phyloP scores from a whole-genome alignment of 768 basidiomycete genomes.

The Trametes cingulata region DNA sequence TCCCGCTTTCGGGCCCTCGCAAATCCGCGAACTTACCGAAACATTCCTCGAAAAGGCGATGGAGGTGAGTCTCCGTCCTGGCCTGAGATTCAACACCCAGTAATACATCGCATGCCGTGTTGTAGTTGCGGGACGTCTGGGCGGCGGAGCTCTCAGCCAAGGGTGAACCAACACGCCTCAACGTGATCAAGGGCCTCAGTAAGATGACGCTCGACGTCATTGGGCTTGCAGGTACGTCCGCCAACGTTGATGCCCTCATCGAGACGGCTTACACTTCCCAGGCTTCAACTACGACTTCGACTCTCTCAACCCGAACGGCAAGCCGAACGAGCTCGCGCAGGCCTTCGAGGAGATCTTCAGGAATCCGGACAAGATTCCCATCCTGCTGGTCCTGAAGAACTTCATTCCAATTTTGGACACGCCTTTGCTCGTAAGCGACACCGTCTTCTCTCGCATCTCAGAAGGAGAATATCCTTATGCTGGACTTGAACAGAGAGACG shows the following conservation, averaged over 20 bases:
- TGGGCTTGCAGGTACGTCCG: conserved; percentile 38
- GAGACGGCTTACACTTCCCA: conserved; percentile 3
- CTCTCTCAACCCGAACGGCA: conserved; percentile 29
- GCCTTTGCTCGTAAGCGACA: conserved; percentile 15
- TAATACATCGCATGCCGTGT: too few relatives aligned
- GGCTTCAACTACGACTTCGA: conserved; percentile 40
- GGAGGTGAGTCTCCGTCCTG: conserved; percentile 36
- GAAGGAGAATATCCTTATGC: too few relatives aligned
- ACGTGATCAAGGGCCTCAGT: conserved; percentile 36
- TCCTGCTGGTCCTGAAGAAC: conserved; percentile 19
- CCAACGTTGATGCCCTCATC: too few relatives aligned
- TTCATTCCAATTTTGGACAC: conserved; percentile 24
- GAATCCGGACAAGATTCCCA: neutral
- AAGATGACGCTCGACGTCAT: conserved; percentile 43
- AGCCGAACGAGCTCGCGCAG: conserved; percentile 33
- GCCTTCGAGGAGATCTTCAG: conserved; percentile 34
- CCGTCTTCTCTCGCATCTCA: too few relatives aligned
- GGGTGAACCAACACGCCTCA: conserved; percentile 24
- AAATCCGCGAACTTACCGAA: conserved; percentile 56
- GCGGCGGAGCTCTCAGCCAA: conserved; percentile 34
- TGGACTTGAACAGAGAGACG: too few relatives aligned
- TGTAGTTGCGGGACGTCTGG: conserved; percentile 27
- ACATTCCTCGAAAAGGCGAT: conserved; percentile 58
- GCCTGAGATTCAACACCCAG: neutral
- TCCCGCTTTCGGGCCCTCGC: conserved; percentile 62